A percentile compares a stretch with the other conserved stretches of the same genome.
phyloP scores from a whole-genome alignment of 2,329 filamentous ascomycete species.

The Fusarium sp. region DNA sequence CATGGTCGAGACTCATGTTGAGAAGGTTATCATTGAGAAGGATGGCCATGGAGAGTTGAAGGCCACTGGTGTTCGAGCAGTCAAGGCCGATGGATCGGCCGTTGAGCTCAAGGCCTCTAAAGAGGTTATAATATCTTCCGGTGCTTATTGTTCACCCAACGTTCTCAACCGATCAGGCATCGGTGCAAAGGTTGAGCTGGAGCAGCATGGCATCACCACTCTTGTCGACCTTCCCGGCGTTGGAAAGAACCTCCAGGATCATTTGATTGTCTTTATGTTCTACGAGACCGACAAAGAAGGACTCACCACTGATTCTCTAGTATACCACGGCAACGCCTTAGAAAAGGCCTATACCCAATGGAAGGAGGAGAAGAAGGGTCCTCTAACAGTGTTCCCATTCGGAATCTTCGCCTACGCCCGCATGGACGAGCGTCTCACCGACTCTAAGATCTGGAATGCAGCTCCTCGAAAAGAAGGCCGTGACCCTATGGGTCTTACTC shows the following conservation, averaged over 20 bases:
- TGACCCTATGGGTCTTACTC: constrained; percentile 71
- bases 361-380: constrained; percentile 68
- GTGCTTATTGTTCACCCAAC: constrained; percentile 63
- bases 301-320: constrained; percentile 65
- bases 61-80: constrained; percentile 58
- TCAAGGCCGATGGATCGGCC: constrained; percentile 56
- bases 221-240: constrained; percentile 60
- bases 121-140: constrained; percentile 57
- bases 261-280: constrained; percentile 67
- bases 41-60: constrained; percentile 49
- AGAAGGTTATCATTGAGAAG: constrained; percentile 62
- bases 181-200: constrained; percentile 57
- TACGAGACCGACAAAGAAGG: constrained; percentile 66
- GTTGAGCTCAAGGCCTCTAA: constrained; percentile 55
- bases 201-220: constrained; percentile 55
- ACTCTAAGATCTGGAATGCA: constrained; percentile 65
- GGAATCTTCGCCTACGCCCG: constrained; percentile 71
- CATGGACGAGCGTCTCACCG: constrained; percentile 68
- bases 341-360: constrained; percentile 64
- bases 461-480: constrained; percentile 62
- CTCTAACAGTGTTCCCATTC: constrained; percentile 71
- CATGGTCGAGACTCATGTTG: constrained; percentile 61
- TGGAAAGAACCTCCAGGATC: constrained; percentile 64
- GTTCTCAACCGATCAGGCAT: constrained; percentile 66
- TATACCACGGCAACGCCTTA: constrained; percentile 66